Evolutionary conservation across 768 basidiomycete genomes (phyloP).

Genomic region (Albatrellus ellisii): DNA sequence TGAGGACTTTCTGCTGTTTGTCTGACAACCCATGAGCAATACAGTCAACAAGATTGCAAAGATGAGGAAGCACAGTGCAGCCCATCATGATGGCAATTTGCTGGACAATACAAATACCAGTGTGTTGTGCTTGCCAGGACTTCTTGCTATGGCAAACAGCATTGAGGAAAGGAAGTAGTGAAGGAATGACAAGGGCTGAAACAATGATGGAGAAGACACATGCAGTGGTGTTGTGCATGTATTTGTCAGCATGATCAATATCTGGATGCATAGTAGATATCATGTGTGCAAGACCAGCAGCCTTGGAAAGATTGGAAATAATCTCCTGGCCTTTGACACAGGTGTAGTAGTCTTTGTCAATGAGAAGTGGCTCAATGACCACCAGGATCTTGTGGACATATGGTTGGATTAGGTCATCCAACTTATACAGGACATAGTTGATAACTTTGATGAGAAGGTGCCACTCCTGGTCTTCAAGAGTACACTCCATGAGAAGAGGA

Average conservation of each 20-base stretch:
- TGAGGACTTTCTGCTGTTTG: conserved; percentile 89
- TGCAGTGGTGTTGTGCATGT: conserved; percentile 95
- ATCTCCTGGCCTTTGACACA: conserved; percentile 97
- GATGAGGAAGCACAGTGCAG: conserved; percentile 92
- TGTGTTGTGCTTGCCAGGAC: conserved; percentile 98
- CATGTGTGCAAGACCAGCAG: conserved; percentile 97
- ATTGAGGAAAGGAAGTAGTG: conserved; percentile 92
- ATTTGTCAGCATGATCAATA: conserved; percentile 98
- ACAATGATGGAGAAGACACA: conserved; percentile 97
- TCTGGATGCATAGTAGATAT: conserved; percentile 99
- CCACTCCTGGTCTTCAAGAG: too few relatives aligned
- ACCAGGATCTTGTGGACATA: too few relatives aligned
- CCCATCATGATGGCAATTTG: conserved; percentile 99
- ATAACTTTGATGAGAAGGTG: too few relatives aligned
- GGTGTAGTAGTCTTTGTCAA: conserved; percentile 78
- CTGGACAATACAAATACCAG: conserved; percentile 97
- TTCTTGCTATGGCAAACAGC: conserved; percentile 97
- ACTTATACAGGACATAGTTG: too few relatives aligned
- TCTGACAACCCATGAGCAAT: conserved; percentile 86
- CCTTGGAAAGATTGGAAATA: conserved; percentile 95
- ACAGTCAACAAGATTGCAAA: conserved; percentile 90
- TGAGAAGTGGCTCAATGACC: too few relatives aligned
- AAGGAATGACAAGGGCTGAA: conserved; percentile 92
- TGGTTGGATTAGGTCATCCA: too few relatives aligned
- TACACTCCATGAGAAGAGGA: too few relatives aligned